A percentile compares a stretch with the other conserved stretches of the same genome.
phyloP scores from a whole-genome alignment of 345 rosid species.

The Trapa bicornis region DNA sequence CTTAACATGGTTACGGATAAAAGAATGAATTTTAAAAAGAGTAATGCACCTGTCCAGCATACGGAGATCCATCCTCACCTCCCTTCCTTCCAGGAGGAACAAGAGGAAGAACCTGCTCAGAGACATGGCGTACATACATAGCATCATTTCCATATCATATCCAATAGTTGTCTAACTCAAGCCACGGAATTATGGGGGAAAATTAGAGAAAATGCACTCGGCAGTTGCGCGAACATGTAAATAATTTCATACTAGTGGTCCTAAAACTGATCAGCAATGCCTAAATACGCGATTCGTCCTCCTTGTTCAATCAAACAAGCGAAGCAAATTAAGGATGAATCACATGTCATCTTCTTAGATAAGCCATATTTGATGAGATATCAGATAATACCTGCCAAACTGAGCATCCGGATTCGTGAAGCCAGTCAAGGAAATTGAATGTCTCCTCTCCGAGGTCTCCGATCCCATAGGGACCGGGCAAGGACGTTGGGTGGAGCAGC shows the following conservation, averaged over 20 bases:
- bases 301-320: background rate
- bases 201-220: background rate
- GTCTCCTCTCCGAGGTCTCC: constrained; percentile 83
- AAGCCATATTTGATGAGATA: no score
- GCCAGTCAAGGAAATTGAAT: constrained; percentile 81
- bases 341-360: background rate
- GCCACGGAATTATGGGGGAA: background rate
- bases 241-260: no score
- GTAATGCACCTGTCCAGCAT: constrained; percentile 67
- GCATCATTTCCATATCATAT: background rate
- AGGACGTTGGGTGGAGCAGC: constrained; percentile 89
- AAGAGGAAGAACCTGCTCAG: constrained; percentile 83
- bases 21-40: background rate
- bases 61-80: constrained; percentile 67
- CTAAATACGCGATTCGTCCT: no score
- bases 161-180: background rate
- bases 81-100: constrained; percentile 72
- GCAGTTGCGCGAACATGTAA: background rate
- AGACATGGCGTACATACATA: background rate
- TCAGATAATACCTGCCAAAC: constrained; percentile 62
- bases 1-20: background rate
- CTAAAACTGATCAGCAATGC: no score
- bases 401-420: constrained; percentile 67
- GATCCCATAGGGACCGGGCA: constrained; percentile 63
- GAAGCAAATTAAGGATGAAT: background rate